Percentiles rank a stretch among this genome's conserved stretches.
Conservation (phyloP, 2,329 filamentous ascomycete species). For the Fusarium sambucinum region DNA sequence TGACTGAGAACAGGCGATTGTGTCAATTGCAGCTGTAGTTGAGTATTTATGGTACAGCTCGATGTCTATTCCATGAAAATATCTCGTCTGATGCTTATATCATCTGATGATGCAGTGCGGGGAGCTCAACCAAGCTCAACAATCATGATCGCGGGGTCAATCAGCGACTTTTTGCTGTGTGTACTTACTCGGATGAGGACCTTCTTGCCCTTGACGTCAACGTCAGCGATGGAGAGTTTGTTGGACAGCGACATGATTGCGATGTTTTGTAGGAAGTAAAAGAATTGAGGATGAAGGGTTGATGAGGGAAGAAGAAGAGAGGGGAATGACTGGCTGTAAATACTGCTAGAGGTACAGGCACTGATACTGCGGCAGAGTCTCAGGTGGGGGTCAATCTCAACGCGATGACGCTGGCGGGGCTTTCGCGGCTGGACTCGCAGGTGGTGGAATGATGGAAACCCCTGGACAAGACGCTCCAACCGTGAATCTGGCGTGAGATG, state of each 20-base stretch:
- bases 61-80: neutral
- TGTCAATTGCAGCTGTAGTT: neutral
- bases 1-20: neutral
- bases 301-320: slow-evolving; percentile 40
- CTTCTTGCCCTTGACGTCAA: slow-evolving; percentile 97
- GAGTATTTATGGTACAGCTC: neutral
- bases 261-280: slow-evolving; percentile 5
- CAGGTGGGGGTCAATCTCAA: slow-evolving; percentile 38
- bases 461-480: slow-evolving; percentile 26
- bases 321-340: slow-evolving; percentile 34
- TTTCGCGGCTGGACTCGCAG: slow-evolving; percentile 36
- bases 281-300: slow-evolving; percentile 16
- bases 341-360: slow-evolving; percentile 1
- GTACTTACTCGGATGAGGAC: slow-evolving; percentile 91
- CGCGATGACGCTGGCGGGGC: slow-evolving; percentile 41
- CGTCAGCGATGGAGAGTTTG: slow-evolving; percentile 97
- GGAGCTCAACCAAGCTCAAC: slow-evolving; percentile 32
- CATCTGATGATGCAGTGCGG: slow-evolving; percentile 20
- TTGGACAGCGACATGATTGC: slow-evolving; percentile 93
- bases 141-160: slow-evolving; percentile 48
- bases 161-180: slow-evolving; percentile 42
- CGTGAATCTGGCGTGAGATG: slow-evolving; percentile 30
- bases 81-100: neutral
- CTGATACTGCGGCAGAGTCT: neutral
- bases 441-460: slow-evolving; percentile 40